A percentile compares a stretch with the other conserved stretches of the same genome.
phyloP scores from a whole-genome alignment of 164 flowering plant species.

The Litsea cubeba region DNA sequence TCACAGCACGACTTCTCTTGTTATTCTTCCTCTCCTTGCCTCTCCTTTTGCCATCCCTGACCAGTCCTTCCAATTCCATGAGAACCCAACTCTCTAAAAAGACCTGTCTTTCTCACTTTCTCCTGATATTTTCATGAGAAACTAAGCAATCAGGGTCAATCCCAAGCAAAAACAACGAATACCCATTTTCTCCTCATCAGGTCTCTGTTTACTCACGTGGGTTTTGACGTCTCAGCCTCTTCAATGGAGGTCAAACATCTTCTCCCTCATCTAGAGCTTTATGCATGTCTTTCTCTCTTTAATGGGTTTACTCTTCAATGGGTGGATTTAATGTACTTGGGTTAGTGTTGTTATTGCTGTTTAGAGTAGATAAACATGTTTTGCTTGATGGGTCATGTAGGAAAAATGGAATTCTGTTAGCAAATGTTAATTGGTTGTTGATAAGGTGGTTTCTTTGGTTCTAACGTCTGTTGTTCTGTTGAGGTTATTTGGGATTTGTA shows the following conservation, averaged over 20 bases:
- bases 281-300: conserved; percentile 13
- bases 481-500: background rate
- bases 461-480: background rate
- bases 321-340: conserved; percentile 1
- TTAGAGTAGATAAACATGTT: conserved; percentile 2
- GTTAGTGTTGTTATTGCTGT: background rate
- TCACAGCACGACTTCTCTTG: background rate
- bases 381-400: conserved; percentile 16
- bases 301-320: background rate
- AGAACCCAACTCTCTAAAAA: background rate
- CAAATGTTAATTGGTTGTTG: background rate
- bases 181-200: conserved; percentile 18
- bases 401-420: conserved; percentile 5
- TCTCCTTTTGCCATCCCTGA: background rate
- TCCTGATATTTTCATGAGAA: background rate
- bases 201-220: conserved; percentile 13
- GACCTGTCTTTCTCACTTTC: background rate
- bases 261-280: background rate
- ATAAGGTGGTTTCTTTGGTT: background rate
- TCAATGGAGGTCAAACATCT: conserved; percentile 20
- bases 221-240: conserved; percentile 22
- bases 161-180: conserved; percentile 8
- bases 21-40: background rate
- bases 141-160: conserved; percentile 18
- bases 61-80: background rate